Conservation (phyloP, 1,139 yeast species). For the Protomyces inouyei region DNA sequence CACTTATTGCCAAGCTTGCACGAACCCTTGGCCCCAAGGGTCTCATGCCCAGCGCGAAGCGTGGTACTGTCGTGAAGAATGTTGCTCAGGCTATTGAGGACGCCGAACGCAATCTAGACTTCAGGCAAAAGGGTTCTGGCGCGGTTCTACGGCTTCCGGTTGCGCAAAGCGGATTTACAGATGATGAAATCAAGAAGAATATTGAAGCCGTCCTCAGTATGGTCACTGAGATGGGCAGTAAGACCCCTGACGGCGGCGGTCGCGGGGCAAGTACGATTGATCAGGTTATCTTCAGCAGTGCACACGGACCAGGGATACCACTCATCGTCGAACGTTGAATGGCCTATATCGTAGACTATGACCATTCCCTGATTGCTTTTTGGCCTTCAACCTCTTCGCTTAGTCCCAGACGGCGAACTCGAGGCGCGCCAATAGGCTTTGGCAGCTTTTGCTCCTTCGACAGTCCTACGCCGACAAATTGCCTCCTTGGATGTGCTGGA, state of each 20-base stretch:
- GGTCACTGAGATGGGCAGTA: conserved; percentile 38
- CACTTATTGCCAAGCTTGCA: conserved; percentile 61
- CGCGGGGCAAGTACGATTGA: conserved; percentile 70
- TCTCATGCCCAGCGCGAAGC: conserved; percentile 79
- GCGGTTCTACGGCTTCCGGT: conserved; percentile 18
- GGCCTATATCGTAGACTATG: not conserved
- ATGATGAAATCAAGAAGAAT: conserved; percentile 68
- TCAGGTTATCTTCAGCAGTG: conserved; percentile 61
- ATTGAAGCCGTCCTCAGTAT: conserved; percentile 60
- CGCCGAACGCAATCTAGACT: conserved; percentile 55
- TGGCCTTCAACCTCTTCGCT: conserved; percentile 11
- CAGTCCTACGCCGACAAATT: conserved; percentile 83
- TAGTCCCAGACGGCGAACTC: conserved; percentile 73
- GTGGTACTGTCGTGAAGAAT: conserved; percentile 76
- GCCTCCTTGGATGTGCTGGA: conserved; percentile 95
- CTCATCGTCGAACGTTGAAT: not conserved
- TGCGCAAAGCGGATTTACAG: conserved; percentile 56
- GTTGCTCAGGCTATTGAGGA: conserved; percentile 44
- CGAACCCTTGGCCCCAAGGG: conserved; percentile 83
- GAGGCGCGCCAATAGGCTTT: conserved; percentile 82
- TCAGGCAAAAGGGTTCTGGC: conserved; percentile 57
- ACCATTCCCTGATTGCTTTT: conserved; percentile 20
- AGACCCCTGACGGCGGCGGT: conserved; percentile 49
- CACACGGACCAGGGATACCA: conserved; percentile 70
- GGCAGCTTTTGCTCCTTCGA: conserved; percentile 63